Evolutionary conservation across 2,329 filamentous ascomycete species (phyloP), one percentile per base, ranked within the genome.

Genomic region (Zelopaecilomyces penicillatus): DNA sequence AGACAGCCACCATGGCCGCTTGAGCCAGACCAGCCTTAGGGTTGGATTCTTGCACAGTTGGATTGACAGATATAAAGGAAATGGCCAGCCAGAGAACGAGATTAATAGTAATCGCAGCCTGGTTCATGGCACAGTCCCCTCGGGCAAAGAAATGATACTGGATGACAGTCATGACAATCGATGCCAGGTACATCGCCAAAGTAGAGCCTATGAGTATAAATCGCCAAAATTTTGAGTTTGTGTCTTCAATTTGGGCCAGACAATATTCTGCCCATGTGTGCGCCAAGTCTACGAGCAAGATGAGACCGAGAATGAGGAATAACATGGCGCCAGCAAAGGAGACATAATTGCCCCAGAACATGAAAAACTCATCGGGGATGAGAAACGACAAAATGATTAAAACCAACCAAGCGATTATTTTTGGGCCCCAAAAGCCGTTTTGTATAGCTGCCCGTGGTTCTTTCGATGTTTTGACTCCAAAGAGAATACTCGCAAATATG

Each of bases 361-460:
- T 80, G 69, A 96, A 97, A 74, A 98, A 97, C 29, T 73, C 74
- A 60, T 98, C 91, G 11, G 93, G 93, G 46, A 98, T 96, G 58
- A 98, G 80, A 72, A 97, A 98, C 28, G 90, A 95, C 47, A 95
- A 63, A 47, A 96, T 87, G 48, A 97, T 82, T 54, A 97, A 78
- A 10, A 75, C 80, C 41, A 96, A 62, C 93, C 93, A 98, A 42
- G 82, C 80, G 48, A 96, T 79, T 47, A 98, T 76, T 70, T 98
- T 98, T 38, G 93, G 93, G 2, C 90, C 93, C 93, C 93, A 98
- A 67, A 88, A 98, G n/a, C 91, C 93, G 68, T 98, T 98, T 62
- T 98, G 93, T 43, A 98, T 77, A 12, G 81, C 78, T 2, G 93
- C 90, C 52, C 93, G 84, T 37, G 85, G 85, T 62, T 95, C 86